These are phyloP conservation scores for Oryza glumipatula DNA, from an alignment of 176 grass and related monocot species.

Conservation along the genomic window DNA sequence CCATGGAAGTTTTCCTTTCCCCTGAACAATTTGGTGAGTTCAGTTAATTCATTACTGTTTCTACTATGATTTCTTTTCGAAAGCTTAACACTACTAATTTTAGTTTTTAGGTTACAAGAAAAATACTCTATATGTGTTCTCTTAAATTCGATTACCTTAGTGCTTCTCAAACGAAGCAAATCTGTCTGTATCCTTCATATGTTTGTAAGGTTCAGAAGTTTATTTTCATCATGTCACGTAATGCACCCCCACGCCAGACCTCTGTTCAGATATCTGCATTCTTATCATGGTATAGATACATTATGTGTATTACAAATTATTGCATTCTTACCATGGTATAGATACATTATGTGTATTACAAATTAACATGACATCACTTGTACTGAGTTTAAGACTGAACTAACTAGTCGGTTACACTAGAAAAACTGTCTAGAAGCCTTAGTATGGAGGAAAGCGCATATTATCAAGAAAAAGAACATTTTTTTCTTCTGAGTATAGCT, in stretches of 20 bases:
- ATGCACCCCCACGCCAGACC: not conserved
- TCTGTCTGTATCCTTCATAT: not conserved
- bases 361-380: not conserved
- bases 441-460: not conserved
- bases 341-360: not conserved
- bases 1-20: constrained; percentile 64
- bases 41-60: constrained; percentile 1
- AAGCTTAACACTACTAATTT: not conserved
- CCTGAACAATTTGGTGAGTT: constrained; percentile 70
- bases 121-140: not conserved
- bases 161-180: not conserved
- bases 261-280: too few relatives aligned
- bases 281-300: too few relatives aligned
- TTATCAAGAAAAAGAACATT: not conserved
- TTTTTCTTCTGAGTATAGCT: not conserved
- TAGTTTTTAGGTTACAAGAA: constrained; percentile 11
- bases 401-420: not conserved
- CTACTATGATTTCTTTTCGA: not conserved
- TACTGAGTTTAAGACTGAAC: not conserved
- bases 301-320: not conserved
- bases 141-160: not conserved
- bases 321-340: too few relatives aligned
- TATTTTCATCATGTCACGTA: not conserved
- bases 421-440: not conserved
- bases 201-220: not conserved